Percentiles rank a stretch among this genome's conserved stretches.
phyloP scores from a whole-genome alignment of 1,284 basidiomycete genomes.

The Pascua sp. region DNA sequence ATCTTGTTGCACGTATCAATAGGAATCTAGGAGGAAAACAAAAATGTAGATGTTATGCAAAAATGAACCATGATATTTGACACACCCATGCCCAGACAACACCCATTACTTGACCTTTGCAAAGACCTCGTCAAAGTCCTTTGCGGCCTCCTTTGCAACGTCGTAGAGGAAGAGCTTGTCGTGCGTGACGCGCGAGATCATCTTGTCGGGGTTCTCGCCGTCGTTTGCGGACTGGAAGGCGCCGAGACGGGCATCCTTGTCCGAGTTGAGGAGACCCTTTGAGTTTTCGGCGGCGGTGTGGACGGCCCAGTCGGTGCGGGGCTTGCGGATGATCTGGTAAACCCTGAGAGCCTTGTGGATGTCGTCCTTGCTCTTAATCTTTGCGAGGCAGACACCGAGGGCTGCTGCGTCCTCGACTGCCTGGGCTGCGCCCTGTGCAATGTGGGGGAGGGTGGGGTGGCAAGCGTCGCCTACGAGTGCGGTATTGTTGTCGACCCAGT shows the following conservation, averaged over 20 bases:
- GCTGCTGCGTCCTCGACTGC: slow-evolving; percentile 47
- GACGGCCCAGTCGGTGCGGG: slow-evolving; percentile 46
- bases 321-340: slow-evolving; percentile 47
- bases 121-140: slow-evolving; percentile 21
- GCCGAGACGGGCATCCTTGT: slow-evolving; percentile 28
- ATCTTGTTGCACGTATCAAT: too few species aligned
- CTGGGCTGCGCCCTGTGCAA: slow-evolving; percentile 48
- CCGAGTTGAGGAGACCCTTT: slow-evolving; percentile 40
- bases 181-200: slow-evolving; percentile 25
- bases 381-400: slow-evolving; percentile 43
- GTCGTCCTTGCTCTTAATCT: slow-evolving; percentile 38
- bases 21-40: too few species aligned
- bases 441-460: slow-evolving; percentile 43
- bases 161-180: slow-evolving; percentile 29
- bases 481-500: slow-evolving; percentile 41
- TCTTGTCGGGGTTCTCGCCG: slow-evolving; percentile 53
- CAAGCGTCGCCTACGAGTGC: slow-evolving; percentile 40
- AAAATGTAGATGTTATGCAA: too few species aligned
- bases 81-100: too few species aligned
- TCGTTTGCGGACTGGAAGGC: slow-evolving; percentile 25
- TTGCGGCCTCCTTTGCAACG: slow-evolving; percentile 25
- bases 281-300: slow-evolving; percentile 43
- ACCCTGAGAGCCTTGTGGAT: slow-evolving; percentile 37
- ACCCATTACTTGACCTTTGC: background rate
- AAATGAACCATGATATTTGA: too few species aligned